These are phyloP conservation scores for Neofusicoccum sp. DNA, from an alignment of 2,329 filamentous ascomycete species.

Conservation along the genomic window DNA sequence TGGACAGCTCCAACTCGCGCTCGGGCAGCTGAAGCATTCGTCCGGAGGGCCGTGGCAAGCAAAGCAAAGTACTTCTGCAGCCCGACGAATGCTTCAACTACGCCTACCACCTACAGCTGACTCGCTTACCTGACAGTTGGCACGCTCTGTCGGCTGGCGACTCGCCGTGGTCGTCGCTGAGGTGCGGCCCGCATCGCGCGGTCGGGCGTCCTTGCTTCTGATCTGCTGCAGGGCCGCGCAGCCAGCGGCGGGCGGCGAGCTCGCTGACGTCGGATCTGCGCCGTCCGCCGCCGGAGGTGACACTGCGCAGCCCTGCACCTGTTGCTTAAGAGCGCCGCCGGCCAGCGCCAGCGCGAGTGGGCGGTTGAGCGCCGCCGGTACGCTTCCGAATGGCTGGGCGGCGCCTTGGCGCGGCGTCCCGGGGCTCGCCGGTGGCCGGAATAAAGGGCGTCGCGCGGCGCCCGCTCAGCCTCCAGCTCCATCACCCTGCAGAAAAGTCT, in stretches of 20 bases:
- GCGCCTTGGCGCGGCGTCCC: not conserved
- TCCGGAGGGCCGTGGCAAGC: no score
- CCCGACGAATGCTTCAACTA: no score
- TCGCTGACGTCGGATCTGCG: slow-evolving; percentile 7
- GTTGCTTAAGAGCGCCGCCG: not conserved
- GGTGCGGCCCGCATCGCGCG: slow-evolving; percentile 12
- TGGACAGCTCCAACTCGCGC: no score
- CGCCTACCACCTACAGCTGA: no score
- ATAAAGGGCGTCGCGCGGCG: slow-evolving; percentile 5
- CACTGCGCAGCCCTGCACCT: no score
- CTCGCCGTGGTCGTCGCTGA: slow-evolving; percentile 6
- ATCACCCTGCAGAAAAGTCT: slow-evolving; percentile 14
- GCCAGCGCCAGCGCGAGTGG: not conserved
- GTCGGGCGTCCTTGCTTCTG: slow-evolving; percentile 17
- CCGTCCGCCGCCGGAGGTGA: not conserved
- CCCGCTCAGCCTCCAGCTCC: not conserved
- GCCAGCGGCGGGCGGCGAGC: not conserved
- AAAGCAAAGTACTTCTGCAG: no score
- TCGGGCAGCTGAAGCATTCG: no score
- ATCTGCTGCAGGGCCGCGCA: slow-evolving; percentile 18
- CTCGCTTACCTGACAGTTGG: no score
- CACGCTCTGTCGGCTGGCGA: no score
- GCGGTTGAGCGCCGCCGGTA: not conserved
- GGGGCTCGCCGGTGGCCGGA: slow-evolving; percentile 1
- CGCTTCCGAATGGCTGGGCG: not conserved